Evolutionary conservation across 768 basidiomycete genomes (phyloP).

Genomic region (Amanita fuliginea): DNA sequence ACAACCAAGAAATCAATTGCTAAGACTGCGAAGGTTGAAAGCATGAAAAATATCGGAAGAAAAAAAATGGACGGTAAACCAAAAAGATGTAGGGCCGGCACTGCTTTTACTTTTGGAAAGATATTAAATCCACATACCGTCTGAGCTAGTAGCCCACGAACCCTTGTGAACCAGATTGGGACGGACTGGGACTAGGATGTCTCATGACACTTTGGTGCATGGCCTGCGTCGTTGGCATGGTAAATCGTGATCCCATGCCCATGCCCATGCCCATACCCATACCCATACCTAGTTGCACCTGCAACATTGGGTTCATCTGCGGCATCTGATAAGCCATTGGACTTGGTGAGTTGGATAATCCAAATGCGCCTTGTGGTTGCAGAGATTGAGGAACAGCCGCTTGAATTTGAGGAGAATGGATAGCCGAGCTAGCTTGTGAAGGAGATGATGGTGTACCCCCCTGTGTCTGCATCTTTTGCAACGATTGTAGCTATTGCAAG

Average conservation of each 20-base stretch:
- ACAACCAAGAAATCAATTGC: neutral
- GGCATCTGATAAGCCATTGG: slow-evolving; percentile 47
- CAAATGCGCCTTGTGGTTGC: slow-evolving; percentile 33
- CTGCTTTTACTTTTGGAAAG: neutral
- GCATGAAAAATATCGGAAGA: neutral
- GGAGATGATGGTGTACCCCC: slow-evolving; percentile 27
- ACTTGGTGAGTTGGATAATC: slow-evolving; percentile 33
- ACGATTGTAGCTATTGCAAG: slow-evolving; percentile 57
- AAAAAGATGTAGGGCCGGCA: neutral
- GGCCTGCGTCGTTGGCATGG: slow-evolving; percentile 50
- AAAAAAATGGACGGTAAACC: slow-evolving; percentile 2
- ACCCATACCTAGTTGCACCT: slow-evolving; percentile 45
- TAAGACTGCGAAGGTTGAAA: neutral
- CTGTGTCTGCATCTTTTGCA: slow-evolving; percentile 56
- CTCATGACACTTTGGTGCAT: slow-evolving; percentile 84
- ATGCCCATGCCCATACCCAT: slow-evolving; percentile 40
- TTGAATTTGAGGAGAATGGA: slow-evolving; percentile 31
- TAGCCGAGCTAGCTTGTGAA: slow-evolving; percentile 21
- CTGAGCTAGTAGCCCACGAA: slow-evolving; percentile 5
- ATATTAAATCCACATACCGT: slow-evolving; percentile 1
- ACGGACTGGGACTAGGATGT: slow-evolving; percentile 59
- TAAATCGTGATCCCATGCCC: slow-evolving; percentile 39
- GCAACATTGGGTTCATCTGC: slow-evolving; percentile 54
- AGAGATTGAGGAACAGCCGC: slow-evolving; percentile 15
- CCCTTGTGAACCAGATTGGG: slow-evolving; percentile 20